Evolutionary conservation across 2,329 filamentous ascomycete genomes (phyloP), one percentile per base, ranked within the genome.

Genomic region (Boeremia exigua): DNA sequence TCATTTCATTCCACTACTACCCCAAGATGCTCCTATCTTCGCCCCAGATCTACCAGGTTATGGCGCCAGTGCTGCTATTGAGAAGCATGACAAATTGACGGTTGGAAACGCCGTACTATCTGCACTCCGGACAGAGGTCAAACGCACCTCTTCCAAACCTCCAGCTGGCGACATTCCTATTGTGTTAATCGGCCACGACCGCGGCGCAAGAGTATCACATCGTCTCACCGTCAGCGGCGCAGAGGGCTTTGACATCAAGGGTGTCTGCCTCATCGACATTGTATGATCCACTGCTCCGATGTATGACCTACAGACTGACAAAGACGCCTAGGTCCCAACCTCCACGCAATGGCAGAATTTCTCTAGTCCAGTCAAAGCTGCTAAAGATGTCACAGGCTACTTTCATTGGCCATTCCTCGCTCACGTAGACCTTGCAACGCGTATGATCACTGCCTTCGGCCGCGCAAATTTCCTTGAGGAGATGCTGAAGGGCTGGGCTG

Each of bases 401-500:
- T 86, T 81, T 62, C 84, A 86, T 69, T 86, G 84, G 83, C 84
- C 84, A 48, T 81, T 86, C 59, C 76, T 86, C 17, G 82, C 84
- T 8, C 84, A 86, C 64, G 67, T 73, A 0, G 71, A 71, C 5
- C 81, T 84, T 0, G 76, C 86, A 5, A 83, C 81, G 0, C 83
- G 85, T 63, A 78, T 75, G 36, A 70, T 84, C 42, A 79, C 45
- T 80, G 58, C 70, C 6, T 69, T 73, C 30, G 77, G 82, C n/a
- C 71, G 77, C 0, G 72, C 77, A 15, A 65, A 75, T 34, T 83
- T 78, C 56, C 66, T 69, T 43, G 46, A 52, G 7, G 70, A 72
- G 8, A 67, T 71, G 66, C 65, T 64, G 1, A 14, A 59, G 70
- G 79, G 77, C 69, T 80, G 48, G 77, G 72, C 9, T 55, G 78